A percentile compares a stretch with the other conserved stretches of the same genome.
Evolutionary conservation across 306 rosid species (phyloP).

Genomic region (Casuarina glauca): DNA sequence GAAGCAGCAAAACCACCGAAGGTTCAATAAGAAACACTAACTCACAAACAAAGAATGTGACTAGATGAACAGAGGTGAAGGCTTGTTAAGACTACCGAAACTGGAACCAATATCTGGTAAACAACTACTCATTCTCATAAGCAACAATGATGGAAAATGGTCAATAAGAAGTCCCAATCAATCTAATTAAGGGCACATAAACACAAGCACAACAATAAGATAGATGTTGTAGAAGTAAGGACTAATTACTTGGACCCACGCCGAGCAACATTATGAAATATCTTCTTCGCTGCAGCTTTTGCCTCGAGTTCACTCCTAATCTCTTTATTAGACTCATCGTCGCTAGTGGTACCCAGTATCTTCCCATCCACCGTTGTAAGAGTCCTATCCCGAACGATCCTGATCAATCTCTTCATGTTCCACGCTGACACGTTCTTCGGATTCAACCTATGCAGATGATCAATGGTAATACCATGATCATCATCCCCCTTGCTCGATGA

Average conservation of each 20-base stretch:
- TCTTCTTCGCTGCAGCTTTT: conserved; percentile 76
- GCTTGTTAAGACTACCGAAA: background rate
- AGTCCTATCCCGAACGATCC: conserved; percentile 64
- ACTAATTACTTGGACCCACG: conserved; percentile 58
- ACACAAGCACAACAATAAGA: background rate
- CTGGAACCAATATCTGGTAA: too few species aligned
- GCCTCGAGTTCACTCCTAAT: conserved; percentile 80
- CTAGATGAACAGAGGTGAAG: too few species aligned
- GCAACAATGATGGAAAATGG: too few species aligned
- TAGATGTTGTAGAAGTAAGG: conserved; percentile 1
- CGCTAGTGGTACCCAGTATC: conserved; percentile 38
- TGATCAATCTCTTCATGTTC: conserved; percentile 93
- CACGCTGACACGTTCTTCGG: conserved; percentile 81
- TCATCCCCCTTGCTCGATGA: conserved; percentile 39
- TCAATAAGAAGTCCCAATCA: too few species aligned
- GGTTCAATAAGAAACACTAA: background rate
- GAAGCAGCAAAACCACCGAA: background rate
- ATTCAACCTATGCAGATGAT: conserved; percentile 70
- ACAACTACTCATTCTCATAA: too few species aligned
- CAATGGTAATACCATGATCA: conserved; percentile 65
- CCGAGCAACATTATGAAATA: conserved; percentile 79
- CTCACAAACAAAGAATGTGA: too few species aligned
- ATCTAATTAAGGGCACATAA: conserved; percentile 4
- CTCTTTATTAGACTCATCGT: conserved; percentile 51
- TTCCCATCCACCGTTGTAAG: conserved; percentile 73